Evolutionary conservation across 2,329 filamentous ascomycete species (phyloP), one percentile per base, ranked within the genome.

Genomic region (Sphaceloma murrayae): DNA sequence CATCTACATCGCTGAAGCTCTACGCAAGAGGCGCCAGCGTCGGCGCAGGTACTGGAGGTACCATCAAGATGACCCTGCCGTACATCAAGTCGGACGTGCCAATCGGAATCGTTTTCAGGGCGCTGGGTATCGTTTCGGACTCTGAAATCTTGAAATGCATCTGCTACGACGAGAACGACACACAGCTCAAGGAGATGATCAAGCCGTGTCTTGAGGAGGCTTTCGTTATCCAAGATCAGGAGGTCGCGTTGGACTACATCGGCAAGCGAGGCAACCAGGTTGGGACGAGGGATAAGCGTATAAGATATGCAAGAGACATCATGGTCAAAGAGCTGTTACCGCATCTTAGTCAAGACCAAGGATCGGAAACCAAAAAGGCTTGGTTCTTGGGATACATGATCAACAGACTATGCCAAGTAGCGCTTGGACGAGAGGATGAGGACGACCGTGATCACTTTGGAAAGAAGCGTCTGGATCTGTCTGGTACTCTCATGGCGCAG

Each of bases 351-450:
- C 91, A 98, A 62, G 80, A 77, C 49, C 87, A 95, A 63, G 91
- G 91, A 19, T 93, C 86, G 54, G 89, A 96, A 62, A 96, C 89
- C 1, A 74, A 86, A 48, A 98, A 98, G 62, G 91, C 93, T 2
- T 98, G 94, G 67, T 98, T 96, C 73, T 70, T 98, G 38, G 91
- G 93, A 16, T 98, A 98, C 66, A 98, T 98, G 89, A 85, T 96
- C 34, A 89, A 98, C 65, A 84, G 91, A 60, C 75, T 98, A 55
- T 73, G 96, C 17, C 89, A 95, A 63, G 94, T 88, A 60, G 85
- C 88, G 45, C 74, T 98, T 36, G 93, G 91, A 42, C 82, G 91
- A 49, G 82, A 87, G 50, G 91, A 96, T 60, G 86, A 87, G 18
- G 91, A 98, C 58, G 91, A 98, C 59, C 85, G 91, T 69, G 91